Evolutionary conservation across 1,284 basidiomycete genomes (phyloP), one percentile per base, ranked within the genome.

Genomic region (Takashimella tepidaria): DNA sequence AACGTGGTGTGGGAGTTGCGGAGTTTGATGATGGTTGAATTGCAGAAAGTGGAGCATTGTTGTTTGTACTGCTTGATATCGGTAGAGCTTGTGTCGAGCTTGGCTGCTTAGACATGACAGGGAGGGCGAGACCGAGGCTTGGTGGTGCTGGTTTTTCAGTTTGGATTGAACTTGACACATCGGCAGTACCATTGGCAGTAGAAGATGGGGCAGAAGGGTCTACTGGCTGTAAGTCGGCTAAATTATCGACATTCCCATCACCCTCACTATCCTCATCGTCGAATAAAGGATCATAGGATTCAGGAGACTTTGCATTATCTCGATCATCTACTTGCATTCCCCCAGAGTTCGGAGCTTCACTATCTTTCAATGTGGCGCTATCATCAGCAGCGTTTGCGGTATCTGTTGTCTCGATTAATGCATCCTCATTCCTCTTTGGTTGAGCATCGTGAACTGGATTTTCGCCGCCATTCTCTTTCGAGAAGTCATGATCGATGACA

Each of bases 181-280:
- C 16, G 41, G 13, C 23, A 41, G 13, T 27, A 41, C 16, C 16
- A n/a, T 41, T 6, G 47, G 47, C 31, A 20, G 27, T 26, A 16
- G 50, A 12, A 13, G 43, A 31, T 13, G 20, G 40, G 6, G 48
- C 50, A 40, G 31, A 37, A 8, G 31, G 16, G 10, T 8, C 10
- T 8, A 53, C 50, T 0, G 54, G 45, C 12, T 24, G 45, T 16
- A 53, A 31, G 23, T 47, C 49, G 13, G 43, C 49, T 4, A 20
- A 20, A 16, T 24, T 49, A 22, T 37, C 31, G 46, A 47, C 3
- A 10, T 12, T 47, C 63, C 2, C 63, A 45, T 68, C 68, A 19
- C 66, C 70, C 19, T 68, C 72, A 45, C 61, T 63, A 41, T 67
- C 70, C 21, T 68, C 66, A 47, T 65, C 69, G 49, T 69, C 70